phyloP scores from a whole-genome alignment of 2,329 filamentous ascomycete genomes.

The Dendrostoma leiphaemia region DNA sequence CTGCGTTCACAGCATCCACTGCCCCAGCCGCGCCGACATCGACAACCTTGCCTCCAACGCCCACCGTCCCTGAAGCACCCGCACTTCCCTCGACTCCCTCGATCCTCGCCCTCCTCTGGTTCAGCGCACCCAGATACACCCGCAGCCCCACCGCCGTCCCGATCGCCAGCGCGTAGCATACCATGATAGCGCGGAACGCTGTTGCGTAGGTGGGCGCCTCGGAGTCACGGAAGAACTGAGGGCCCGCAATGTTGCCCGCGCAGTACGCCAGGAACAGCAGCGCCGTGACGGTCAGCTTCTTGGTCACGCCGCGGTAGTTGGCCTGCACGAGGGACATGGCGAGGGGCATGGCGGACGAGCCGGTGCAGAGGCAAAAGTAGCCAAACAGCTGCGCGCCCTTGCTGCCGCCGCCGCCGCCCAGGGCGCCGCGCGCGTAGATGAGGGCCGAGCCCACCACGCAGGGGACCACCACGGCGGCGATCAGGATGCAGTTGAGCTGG shows the following conservation, averaged over 20 bases:
- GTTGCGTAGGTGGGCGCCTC: slow-evolving; percentile 53
- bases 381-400: slow-evolving; percentile 50
- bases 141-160: slow-evolving; percentile 41
- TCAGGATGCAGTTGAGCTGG: slow-evolving; percentile 49
- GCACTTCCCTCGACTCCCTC: slow-evolving; percentile 47
- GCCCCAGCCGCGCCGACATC: slow-evolving; percentile 21
- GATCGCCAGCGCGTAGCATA: slow-evolving; percentile 53
- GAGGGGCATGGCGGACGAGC: slow-evolving; percentile 53
- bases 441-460: slow-evolving; percentile 52
- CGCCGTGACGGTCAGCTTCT: slow-evolving; percentile 59
- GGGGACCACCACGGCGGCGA: slow-evolving; percentile 47
- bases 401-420: slow-evolving; percentile 32
- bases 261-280: slow-evolving; percentile 56
- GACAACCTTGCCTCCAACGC: slow-evolving; percentile 34
- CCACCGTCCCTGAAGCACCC: slow-evolving; percentile 38
- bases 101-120: slow-evolving; percentile 36
- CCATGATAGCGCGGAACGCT: slow-evolving; percentile 53
- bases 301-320: slow-evolving; percentile 56
- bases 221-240: slow-evolving; percentile 49
- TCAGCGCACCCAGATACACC: slow-evolving; percentile 45
- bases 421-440: slow-evolving; percentile 50
- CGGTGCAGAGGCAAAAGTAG: slow-evolving; percentile 56
- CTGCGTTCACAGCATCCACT: slow-evolving; percentile 31
- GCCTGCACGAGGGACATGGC: slow-evolving; percentile 53
- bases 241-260: slow-evolving; percentile 53